Conservation (phyloP, 164 flowering plant genomes). For the Protea cynaroides region DNA sequence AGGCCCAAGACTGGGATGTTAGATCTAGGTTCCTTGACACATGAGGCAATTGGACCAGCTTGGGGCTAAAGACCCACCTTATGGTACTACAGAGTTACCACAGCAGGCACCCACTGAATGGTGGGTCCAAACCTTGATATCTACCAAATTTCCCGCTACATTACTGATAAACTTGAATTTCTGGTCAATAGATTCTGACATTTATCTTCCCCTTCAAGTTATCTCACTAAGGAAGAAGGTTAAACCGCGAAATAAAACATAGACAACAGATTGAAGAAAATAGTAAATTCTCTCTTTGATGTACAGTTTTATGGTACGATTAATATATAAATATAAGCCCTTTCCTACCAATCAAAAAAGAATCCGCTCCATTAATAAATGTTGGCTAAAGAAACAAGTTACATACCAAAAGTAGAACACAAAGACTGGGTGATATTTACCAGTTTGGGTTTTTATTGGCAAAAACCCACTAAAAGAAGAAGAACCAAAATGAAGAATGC, state of each 20-base stretch:
- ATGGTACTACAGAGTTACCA: too few species aligned
- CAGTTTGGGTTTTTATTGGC: conserved; percentile 40
- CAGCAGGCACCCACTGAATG: too few species aligned
- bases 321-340: too few species aligned
- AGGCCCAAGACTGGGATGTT: too few species aligned
- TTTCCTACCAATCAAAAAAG: neutral
- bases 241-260: neutral
- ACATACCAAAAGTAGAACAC: neutral
- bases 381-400: neutral
- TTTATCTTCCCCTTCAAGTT: neutral
- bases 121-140: too few species aligned
- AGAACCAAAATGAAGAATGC: conserved; percentile 82
- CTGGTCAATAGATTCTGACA: too few species aligned
- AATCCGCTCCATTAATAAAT: neutral
- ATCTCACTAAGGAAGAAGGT: neutral
- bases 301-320: neutral
- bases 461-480: conserved; percentile 74
- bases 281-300: neutral
- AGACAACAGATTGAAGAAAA: neutral
- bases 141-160: too few species aligned
- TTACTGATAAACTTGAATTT: too few species aligned
- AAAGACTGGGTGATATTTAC: conserved; percentile 20
- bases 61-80: too few species aligned
- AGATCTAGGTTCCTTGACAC: too few species aligned
- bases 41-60: too few species aligned